Conservation (phyloP, 306 rosid species). For the Cucurbita moschata region DNA sequence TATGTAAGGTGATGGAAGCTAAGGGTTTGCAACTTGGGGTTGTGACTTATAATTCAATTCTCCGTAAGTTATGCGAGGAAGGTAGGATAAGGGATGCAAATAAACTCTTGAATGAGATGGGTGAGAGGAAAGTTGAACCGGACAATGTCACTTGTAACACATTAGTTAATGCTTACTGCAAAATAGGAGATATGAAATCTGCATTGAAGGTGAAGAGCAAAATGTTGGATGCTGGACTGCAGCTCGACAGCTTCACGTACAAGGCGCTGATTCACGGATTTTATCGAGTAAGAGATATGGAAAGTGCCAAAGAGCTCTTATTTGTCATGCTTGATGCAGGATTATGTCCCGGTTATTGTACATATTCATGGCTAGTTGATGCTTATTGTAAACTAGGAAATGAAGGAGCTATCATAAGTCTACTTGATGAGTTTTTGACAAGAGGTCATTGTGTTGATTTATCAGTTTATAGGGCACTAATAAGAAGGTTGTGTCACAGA, state of each 20-base stretch:
- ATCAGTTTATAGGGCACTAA: slow-evolving; percentile 62
- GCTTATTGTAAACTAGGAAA: slow-evolving; percentile 42
- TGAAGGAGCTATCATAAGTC: slow-evolving; percentile 36
- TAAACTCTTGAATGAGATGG: slow-evolving; percentile 68
- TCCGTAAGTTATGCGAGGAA: slow-evolving; percentile 57
- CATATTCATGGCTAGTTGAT: slow-evolving; percentile 71
- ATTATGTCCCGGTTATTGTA: slow-evolving; percentile 45
- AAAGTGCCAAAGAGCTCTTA: slow-evolving; percentile 41
- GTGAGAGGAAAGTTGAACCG: slow-evolving; percentile 53
- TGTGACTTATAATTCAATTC: slow-evolving; percentile 66
- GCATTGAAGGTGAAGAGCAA: slow-evolving; percentile 61
- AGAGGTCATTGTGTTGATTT: slow-evolving; percentile 48
- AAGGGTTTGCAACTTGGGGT: slow-evolving; percentile 63
- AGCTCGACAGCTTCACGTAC: slow-evolving; percentile 59
- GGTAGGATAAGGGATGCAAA: slow-evolving; percentile 78
- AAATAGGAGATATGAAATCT: slow-evolving; percentile 62
- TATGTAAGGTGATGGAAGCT: slow-evolving; percentile 50
- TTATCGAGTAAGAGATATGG: slow-evolving; percentile 44
- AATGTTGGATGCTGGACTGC: slow-evolving; percentile 63
- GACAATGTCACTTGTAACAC: slow-evolving; percentile 87
- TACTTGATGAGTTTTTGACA: slow-evolving; percentile 45
- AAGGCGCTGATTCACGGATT: slow-evolving; percentile 78
- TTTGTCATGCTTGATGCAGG: slow-evolving; percentile 60
- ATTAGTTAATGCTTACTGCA: slow-evolving; percentile 73
- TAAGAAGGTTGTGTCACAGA: slow-evolving; percentile 59